phyloP scores from a whole-genome alignment of 1,139 yeast genomes.

The Meyerozyma elateridarum region DNA sequence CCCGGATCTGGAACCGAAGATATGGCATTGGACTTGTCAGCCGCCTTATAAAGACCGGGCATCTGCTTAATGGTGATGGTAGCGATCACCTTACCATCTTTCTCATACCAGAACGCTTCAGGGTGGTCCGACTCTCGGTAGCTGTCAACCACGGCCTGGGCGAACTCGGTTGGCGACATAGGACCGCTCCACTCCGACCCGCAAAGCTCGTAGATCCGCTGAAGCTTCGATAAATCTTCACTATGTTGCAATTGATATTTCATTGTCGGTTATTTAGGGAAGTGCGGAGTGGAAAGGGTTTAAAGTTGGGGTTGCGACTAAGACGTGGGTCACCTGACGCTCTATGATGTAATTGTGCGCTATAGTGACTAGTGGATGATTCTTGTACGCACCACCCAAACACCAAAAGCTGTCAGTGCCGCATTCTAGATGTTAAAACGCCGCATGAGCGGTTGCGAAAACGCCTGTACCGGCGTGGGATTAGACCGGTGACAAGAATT shows the following conservation, averaged over 20 bases:
- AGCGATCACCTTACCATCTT: slow-evolving; percentile 23
- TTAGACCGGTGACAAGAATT: slow-evolving; percentile 3
- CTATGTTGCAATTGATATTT: not conserved
- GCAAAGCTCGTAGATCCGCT: slow-evolving; percentile 22
- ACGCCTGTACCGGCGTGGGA: slow-evolving; percentile 1
- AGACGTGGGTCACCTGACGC: not conserved
- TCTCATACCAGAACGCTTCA: slow-evolving; percentile 27
- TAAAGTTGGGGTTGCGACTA: not conserved
- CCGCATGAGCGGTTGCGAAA: slow-evolving; percentile 3
- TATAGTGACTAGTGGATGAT: slow-evolving; percentile 3
- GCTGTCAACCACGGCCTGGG: slow-evolving; percentile 16
- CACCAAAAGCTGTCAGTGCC: not conserved
- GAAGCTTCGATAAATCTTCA: slow-evolving; percentile 12
- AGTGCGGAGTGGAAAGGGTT: slow-evolving; percentile 10
- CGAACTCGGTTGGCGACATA: slow-evolving; percentile 23
- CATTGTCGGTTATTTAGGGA: slow-evolving; percentile 24
- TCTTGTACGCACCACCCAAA: too few species aligned
- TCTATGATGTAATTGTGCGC: not conserved
- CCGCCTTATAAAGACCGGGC: slow-evolving; percentile 31
- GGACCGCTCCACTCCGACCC: slow-evolving; percentile 29
- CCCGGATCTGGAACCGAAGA: slow-evolving; percentile 31
- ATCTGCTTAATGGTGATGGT: slow-evolving; percentile 21
- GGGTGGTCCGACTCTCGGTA: slow-evolving; percentile 13
- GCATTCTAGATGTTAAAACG: not conserved
- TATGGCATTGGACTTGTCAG: slow-evolving; percentile 23